phyloP scores from a whole-genome alignment of 805 yeast genomes.

The Naumovozyma baii region DNA sequence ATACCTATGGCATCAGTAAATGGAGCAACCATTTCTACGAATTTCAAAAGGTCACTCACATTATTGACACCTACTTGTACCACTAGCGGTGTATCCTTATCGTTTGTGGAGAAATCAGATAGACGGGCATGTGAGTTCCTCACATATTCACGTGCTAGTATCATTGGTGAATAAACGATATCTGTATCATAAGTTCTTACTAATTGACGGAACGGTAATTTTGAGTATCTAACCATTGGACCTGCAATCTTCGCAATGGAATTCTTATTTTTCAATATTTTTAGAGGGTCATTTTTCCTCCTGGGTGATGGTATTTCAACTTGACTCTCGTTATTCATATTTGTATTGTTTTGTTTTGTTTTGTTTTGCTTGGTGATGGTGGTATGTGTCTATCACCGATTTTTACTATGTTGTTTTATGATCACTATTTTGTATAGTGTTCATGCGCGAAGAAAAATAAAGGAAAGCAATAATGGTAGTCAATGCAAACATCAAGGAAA shows the following conservation, averaged over 20 bases:
- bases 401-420: too few relatives aligned
- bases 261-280: conserved; percentile 32
- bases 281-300: conserved; percentile 41
- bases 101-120: conserved; percentile 78
- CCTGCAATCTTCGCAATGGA: conserved; percentile 54
- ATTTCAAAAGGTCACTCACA: conserved; percentile 67
- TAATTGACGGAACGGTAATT: conserved; percentile 79
- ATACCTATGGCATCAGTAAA: conserved; percentile 89
- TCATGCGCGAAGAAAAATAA: not conserved
- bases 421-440: not conserved
- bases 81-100: conserved; percentile 57
- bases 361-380: not conserved
- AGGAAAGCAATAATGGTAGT: conserved; percentile 13
- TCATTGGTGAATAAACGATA: conserved; percentile 92
- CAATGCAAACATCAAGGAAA: conserved; percentile 12
- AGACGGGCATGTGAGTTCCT: conserved; percentile 70
- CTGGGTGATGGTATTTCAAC: not conserved
- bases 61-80: conserved; percentile 90
- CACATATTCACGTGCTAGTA: conserved; percentile 88
- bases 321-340: not conserved
- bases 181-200: conserved; percentile 67
- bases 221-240: conserved; percentile 96
- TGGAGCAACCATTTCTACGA: conserved; percentile 83
- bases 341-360: too few relatives aligned
- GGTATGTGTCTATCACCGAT: not conserved